phyloP scores from a whole-genome alignment of 2,329 filamentous ascomycete genomes.

The Tolypocladium cylindrosporum region DNA sequence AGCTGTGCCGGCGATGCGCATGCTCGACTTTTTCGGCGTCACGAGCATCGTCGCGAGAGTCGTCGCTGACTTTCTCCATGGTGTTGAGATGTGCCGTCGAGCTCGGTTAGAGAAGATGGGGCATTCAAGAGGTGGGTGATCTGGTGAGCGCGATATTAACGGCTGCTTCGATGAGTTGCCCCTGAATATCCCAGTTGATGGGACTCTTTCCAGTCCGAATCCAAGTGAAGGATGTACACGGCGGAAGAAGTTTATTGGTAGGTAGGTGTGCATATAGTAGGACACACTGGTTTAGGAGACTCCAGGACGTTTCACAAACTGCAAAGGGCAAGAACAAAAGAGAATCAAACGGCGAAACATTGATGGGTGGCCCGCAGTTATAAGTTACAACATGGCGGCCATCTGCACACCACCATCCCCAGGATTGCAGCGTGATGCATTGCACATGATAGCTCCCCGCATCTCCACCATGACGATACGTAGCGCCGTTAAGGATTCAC shows the following conservation, averaged over 20 bases:
- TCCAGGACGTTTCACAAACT: neutral
- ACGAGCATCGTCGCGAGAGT: neutral
- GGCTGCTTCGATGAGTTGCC: neutral
- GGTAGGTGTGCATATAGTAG: neutral
- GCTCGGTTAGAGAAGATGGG: neutral
- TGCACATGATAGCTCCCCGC: neutral
- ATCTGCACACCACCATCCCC: neutral
- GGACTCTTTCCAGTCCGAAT: neutral
- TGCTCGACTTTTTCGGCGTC: conserved; percentile 4
- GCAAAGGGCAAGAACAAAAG: neutral
- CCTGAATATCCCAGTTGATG: neutral
- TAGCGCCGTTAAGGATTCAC: neutral
- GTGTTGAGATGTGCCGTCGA: neutral
- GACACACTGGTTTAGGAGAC: neutral
- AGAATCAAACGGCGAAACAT: neutral
- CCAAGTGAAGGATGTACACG: neutral
- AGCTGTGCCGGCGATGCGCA: conserved; percentile 2
- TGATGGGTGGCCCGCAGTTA: neutral
- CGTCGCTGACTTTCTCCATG: neutral
- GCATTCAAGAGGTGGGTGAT: neutral
- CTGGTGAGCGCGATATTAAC: neutral
- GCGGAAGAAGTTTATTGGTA: neutral
- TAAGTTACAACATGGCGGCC: neutral
- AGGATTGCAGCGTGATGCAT: neutral
- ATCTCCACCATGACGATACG: neutral